phyloP scores from a whole-genome alignment of 2,329 filamentous ascomycete species.

The Ceratocystis ficicola region DNA sequence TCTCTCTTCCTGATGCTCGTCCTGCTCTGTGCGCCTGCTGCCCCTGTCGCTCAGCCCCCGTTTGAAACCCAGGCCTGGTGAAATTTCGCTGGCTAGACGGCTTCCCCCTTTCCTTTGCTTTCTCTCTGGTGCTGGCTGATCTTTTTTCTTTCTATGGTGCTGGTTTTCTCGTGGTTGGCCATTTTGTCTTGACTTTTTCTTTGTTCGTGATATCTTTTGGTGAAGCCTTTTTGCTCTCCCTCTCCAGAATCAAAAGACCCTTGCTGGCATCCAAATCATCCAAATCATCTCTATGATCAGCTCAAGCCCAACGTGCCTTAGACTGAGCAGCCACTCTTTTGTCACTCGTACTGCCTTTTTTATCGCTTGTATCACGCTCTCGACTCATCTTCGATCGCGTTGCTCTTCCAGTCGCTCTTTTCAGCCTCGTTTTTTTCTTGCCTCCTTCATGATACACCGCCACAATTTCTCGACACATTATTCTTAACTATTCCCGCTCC shows the following conservation, averaged over 20 bases:
- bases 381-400: not conserved
- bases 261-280: not conserved
- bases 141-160: constrained; percentile 9
- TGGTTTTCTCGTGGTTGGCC: constrained; percentile 22
- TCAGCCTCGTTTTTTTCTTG: constrained; percentile 14
- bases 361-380: too few relatives aligned
- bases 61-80: constrained; percentile 17
- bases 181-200: constrained; percentile 16
- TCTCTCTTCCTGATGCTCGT: constrained; percentile 16
- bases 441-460: not conserved
- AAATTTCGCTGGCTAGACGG: constrained; percentile 16
- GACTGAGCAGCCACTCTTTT: constrained; percentile 20
- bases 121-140: constrained; percentile 13
- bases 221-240: constrained; percentile 17
- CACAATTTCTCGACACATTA: constrained; percentile 22
- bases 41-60: constrained; percentile 22
- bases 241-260: constrained; percentile 13
- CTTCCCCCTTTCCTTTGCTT: constrained; percentile 23
- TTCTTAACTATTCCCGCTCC: constrained; percentile 7
- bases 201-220: not conserved
- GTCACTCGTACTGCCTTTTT: not conserved
- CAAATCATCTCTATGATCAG: not conserved
- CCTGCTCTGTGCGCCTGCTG: not conserved
- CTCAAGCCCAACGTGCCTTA: constrained; percentile 13
- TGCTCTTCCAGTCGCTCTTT: constrained; percentile 17